phyloP scores from a whole-genome alignment of 2,329 filamentous ascomycete species.

The Aspergillus sp. region DNA sequence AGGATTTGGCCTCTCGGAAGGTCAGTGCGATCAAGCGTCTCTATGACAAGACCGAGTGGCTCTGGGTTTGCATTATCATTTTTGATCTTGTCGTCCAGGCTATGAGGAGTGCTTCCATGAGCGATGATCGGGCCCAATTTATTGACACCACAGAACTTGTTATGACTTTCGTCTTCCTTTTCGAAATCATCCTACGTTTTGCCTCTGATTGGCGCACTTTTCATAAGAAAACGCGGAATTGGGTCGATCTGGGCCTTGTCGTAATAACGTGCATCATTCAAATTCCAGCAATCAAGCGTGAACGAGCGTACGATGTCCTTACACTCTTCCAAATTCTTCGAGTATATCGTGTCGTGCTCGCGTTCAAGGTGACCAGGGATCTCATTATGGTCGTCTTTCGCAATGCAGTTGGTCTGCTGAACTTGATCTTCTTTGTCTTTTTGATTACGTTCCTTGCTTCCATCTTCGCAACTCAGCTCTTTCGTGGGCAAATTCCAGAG shows the following conservation, averaged over 20 bases:
- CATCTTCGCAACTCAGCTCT: conserved; percentile 90
- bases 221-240: conserved; percentile 70
- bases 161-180: conserved; percentile 74
- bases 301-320: conserved; percentile 78
- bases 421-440: conserved; percentile 95
- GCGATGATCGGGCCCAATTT: conserved; percentile 58
- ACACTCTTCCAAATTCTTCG: conserved; percentile 91
- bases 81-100: conserved; percentile 79
- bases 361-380: conserved; percentile 81
- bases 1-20: conserved; percentile 34
- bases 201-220: conserved; percentile 79
- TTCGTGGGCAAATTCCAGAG: conserved; percentile 78
- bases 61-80: conserved; percentile 81
- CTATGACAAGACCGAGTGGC: conserved; percentile 70
- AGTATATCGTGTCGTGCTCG: conserved; percentile 87
- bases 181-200: conserved; percentile 82
- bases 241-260: conserved; percentile 77
- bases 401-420: conserved; percentile 87
- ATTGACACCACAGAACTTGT: conserved; percentile 72
- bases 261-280: conserved; percentile 82
- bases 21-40: conserved; percentile 62
- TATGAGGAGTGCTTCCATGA: conserved; percentile 75
- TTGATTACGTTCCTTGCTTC: conserved; percentile 90
- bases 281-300: conserved; percentile 74
- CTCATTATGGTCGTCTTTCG: conserved; percentile 85